Evolutionary conservation across 1,139 yeast species (phyloP), one percentile per base, ranked within the genome.

Genomic region (Sugiyamaella pinicola): DNA sequence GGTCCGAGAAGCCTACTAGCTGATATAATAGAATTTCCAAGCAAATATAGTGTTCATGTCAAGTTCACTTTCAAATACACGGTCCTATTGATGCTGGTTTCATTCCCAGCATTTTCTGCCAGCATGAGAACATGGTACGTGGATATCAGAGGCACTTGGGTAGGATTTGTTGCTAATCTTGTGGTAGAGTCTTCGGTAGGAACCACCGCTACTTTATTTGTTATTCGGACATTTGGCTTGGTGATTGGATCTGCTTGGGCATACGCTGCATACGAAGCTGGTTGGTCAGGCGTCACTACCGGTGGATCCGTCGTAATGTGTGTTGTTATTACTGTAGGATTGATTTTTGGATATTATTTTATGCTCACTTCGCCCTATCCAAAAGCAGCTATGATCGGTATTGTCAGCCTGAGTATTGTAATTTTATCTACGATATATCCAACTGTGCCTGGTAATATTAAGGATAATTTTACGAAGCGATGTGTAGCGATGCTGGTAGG

Each of bases 171-270:
- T 6, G 78, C 80, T 52, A 74, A 76, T 44, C 61, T 78, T 45
- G 77, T 77, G 17, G 55, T 77, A 19, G 82, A 78, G 55, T 77
- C 80, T 0, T 76, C 79, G 6, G 73, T 78, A 17, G 82, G 82
- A 6, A 77, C 75, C n/a, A 77, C 82, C 0, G 70, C 75, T 44
- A 74, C 73, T 65, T 75, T 75, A 4, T 74, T 75, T 55, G 69
- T 77, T 46, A 60, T 76, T 1, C 70, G 82, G 59, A 74, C 75
- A 2, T 72, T 77, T 15, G 81, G 81, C 18, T 74, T 78, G 6
- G 63, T 75, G 2, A 46, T 67, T 6, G 82, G 82, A 13, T 73
- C 81, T 2, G 72, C 77, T 0, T 77, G 80, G 80, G 81, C 78
- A 0, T 72, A 75, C 53, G 61, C 76, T 1, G 70, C 79, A 0